Conservation (phyloP, 306 rosid genomes). For the Begonia loranthoides region DNA sequence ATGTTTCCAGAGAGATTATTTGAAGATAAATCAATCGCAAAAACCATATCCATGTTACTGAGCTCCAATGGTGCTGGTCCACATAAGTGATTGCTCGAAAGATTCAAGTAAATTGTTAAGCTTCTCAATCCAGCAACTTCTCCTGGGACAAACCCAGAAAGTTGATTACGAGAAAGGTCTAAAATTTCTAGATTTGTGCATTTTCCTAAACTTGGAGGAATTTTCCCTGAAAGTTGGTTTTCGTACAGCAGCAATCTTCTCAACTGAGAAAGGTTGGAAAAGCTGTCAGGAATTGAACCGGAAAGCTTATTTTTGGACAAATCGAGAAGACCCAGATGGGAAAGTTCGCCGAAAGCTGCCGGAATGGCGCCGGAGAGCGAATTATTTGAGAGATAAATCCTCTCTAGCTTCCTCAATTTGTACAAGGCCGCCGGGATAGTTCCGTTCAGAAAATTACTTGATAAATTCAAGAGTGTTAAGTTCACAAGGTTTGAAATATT, state of each 20-base stretch:
- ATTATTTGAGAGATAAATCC: slow-evolving; percentile 61
- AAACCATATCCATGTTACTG: slow-evolving; percentile 92
- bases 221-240: slow-evolving; percentile 67
- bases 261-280: slow-evolving; percentile 67
- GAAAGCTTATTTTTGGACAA: slow-evolving; percentile 70
- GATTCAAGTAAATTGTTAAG: slow-evolving; percentile 73
- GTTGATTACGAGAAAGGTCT: slow-evolving; percentile 62
- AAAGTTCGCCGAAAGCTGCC: slow-evolving; percentile 39
- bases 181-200: slow-evolving; percentile 71
- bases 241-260: slow-evolving; percentile 61
- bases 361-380: slow-evolving; percentile 82
- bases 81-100: slow-evolving; percentile 51
- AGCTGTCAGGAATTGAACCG: slow-evolving; percentile 75
- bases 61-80: slow-evolving; percentile 68
- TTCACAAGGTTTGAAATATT: slow-evolving; percentile 62
- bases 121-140: slow-evolving; percentile 77
- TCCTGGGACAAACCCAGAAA: slow-evolving; percentile 52
- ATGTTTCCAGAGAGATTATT: slow-evolving; percentile 59
- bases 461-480: slow-evolving; percentile 60
- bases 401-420: slow-evolving; percentile 53
- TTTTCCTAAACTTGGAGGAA: slow-evolving; percentile 67
- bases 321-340: slow-evolving; percentile 74
- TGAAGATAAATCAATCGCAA: slow-evolving; percentile 64
- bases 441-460: slow-evolving; percentile 66
- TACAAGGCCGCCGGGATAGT: slow-evolving; percentile 52